Conservation (phyloP, 768 basidiomycete genomes). For the Agrocybe pediades region DNA sequence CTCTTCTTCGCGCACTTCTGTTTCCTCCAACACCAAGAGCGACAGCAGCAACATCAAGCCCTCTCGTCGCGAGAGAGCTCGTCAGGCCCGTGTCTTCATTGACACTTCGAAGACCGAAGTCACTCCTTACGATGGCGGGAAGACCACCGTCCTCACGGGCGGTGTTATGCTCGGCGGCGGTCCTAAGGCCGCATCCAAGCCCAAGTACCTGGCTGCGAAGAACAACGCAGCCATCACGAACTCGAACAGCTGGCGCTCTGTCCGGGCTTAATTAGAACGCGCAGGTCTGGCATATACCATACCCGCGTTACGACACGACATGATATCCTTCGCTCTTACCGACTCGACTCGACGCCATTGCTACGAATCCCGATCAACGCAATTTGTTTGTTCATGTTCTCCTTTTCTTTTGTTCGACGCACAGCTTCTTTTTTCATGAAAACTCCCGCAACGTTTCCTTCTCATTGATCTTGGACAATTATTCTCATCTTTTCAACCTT, state of each 20-base stretch:
- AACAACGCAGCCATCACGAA: conserved; percentile 31
- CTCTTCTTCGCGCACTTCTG: conserved; percentile 45
- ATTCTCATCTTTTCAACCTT: conserved; percentile 4
- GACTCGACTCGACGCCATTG: conserved; percentile 21
- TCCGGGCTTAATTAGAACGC: conserved; percentile 42
- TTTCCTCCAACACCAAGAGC: conserved; percentile 32
- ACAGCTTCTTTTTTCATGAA: conserved; percentile 11
- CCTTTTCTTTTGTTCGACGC: conserved; percentile 11
- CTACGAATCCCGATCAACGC: conserved; percentile 18
- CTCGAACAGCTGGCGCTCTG: conserved; percentile 58
- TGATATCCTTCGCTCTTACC: conserved; percentile 19
- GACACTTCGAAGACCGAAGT: conserved; percentile 78
- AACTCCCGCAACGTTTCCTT: conserved; percentile 10
- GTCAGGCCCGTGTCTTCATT: conserved; percentile 71
- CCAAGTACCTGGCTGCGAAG: conserved; percentile 24
- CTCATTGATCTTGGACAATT: conserved; percentile 13
- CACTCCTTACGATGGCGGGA: conserved; percentile 85
- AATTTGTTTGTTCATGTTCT: conserved; percentile 12
- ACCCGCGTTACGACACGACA: conserved; percentile 17
- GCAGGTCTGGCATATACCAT: conserved; percentile 2
- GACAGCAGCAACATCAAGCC: conserved; percentile 41
- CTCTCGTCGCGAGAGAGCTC: conserved; percentile 69
- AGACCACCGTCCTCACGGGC: conserved; percentile 85
- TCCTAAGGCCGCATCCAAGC: conserved; percentile 32
- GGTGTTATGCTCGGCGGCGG: conserved; percentile 82